Base-by-base conservation (phyloP, 768 basidiomycete species). In the Panaeolus cyanescens region DNA sequence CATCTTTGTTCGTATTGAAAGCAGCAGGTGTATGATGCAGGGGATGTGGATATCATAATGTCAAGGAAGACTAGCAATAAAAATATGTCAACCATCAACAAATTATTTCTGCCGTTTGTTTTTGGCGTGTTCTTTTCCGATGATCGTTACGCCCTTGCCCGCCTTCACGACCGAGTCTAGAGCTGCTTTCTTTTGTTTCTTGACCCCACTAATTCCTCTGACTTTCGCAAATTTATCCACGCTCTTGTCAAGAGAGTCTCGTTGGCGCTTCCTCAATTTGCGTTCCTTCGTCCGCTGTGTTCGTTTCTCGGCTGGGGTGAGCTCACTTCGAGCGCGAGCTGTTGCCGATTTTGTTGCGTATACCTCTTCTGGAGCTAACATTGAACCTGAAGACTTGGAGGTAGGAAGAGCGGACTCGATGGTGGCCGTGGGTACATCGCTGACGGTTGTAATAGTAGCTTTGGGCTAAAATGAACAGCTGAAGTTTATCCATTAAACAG, bases 321-420 rank as follows among this genome's bases (percentile, higher is more conserved):
- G 79, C 73, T 99, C 96, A 54, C 87, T 88, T 39, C 86, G 83
- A 2, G 88, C 83, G 39, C 86, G 86, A 22, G 84, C 80, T 54
- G 83, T 82, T 2, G 83, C 74, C 0, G 85, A 69, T 2, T 82
- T 72, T 0, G 91, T 84, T 0, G 88, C 79, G 67, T 91, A 90
- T 13, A 99, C 78, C 75, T 99, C 97, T 72, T 99, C 95, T 1
- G 97, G 97, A 0, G 97, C 94, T 40, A 99, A 83, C 81, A 95
- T 90, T 0, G 87, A 89, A 2, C 89, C 80, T 0, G 83, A 77
- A 0, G 93, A 88, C 67, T 88, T 86, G 8, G 88, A 83, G 0
- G 93, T 92, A 0, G 96, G 97, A 5, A 99, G 80, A 0, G 96
- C 93, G 1, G 95, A 95, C 74, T 99, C 97, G 65, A 99, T 74